Evolutionary conservation across 768 basidiomycete species (phyloP), one percentile per base, ranked within the genome.

Genomic region (Leccinum variicolor): DNA sequence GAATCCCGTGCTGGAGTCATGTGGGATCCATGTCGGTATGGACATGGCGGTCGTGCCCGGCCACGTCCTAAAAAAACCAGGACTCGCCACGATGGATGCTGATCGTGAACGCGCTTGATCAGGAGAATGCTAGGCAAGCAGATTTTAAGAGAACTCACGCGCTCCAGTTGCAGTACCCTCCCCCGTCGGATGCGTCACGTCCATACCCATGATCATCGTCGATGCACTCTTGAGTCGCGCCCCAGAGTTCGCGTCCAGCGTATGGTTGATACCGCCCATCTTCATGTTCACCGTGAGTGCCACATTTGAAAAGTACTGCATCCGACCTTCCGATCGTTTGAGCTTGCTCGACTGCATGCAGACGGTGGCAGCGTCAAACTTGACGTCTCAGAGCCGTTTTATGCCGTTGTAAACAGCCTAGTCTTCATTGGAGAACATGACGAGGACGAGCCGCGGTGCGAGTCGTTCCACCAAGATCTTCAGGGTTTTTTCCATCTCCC

Each of bases 311-410:
- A 74, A 79, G 61, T 83, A 83, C 52, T 82, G 81, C 48, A 60
- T 41, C 62, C 72, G 83, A 56, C 85, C 81, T 66, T 83, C 86
- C 50, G 7, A 3, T 14, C 45, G 50, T 36, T 79, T 77, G 63
- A 92, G 81, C 69, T 90, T 92, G 21, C 69, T 66, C 0, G 83
- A 74, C 55, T 89, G 89, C 29, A 89, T 87, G 60, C 90, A 93
- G 3, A 92, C 83, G 6, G 85, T 89, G 9, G 83, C 63, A 3
- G 76, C 72, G 53, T 79, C 80, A 17, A 83, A 69, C 53, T 68
- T 70, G 48, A 79, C 68, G 51, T 84, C 82, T 58, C 79, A 80
- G 25, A 81, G 70, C 45, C 75, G 68, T 68, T 84, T 83, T 60
- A 83, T 56, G 1, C 80, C 80, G 4, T 78, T 74, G 65, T 84